phyloP scores from a whole-genome alignment of 2,329 filamentous ascomycete genomes.

The Celoporthe dispersa region DNA sequence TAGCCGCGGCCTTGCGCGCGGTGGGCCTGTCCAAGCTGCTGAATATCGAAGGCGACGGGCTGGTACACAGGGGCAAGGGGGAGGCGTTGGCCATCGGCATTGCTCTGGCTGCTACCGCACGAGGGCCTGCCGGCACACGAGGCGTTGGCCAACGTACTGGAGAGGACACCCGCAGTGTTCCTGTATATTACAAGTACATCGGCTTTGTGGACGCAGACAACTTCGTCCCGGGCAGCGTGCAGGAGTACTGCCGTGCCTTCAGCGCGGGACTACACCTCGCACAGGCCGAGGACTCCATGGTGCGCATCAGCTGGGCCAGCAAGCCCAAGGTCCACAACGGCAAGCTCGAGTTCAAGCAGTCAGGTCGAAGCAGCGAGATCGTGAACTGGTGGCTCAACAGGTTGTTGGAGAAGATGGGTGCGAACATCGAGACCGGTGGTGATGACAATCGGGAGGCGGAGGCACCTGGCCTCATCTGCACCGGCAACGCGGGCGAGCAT shows the following conservation, averaged over 20 bases:
- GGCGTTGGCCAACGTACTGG: neutral
- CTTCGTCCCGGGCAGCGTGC: conserved; percentile 36
- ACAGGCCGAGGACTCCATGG: conserved; percentile 35
- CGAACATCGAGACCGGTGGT: conserved; percentile 14
- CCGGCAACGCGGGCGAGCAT: conserved; percentile 41
- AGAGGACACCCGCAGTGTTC: neutral
- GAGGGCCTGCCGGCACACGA: conserved; percentile 10
- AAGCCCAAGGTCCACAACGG: conserved; percentile 39
- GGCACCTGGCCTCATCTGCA: conserved; percentile 35
- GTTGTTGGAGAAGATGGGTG: conserved; percentile 30
- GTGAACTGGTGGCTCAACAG: conserved; percentile 40
- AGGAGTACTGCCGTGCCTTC: conserved; percentile 40
- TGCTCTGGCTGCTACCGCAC: conserved; percentile 35
- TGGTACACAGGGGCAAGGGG: conserved; percentile 39
- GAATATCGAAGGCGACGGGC: conserved; percentile 34
- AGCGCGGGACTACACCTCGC: conserved; percentile 39
- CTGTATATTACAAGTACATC: conserved; percentile 35
- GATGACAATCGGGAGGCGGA: conserved; percentile 10
- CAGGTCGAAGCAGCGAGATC: conserved; percentile 38
- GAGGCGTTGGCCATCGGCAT: conserved; percentile 41
- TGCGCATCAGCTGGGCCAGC: conserved; percentile 40
- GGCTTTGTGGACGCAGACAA: conserved; percentile 43
- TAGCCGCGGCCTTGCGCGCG: conserved; percentile 33
- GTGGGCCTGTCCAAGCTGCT: conserved; percentile 35
- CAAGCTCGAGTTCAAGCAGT: conserved; percentile 34